These are phyloP conservation scores for Aureobasidium sp. DNA, from an alignment of 2,329 filamentous ascomycete genomes.

Conservation along the genomic window DNA sequence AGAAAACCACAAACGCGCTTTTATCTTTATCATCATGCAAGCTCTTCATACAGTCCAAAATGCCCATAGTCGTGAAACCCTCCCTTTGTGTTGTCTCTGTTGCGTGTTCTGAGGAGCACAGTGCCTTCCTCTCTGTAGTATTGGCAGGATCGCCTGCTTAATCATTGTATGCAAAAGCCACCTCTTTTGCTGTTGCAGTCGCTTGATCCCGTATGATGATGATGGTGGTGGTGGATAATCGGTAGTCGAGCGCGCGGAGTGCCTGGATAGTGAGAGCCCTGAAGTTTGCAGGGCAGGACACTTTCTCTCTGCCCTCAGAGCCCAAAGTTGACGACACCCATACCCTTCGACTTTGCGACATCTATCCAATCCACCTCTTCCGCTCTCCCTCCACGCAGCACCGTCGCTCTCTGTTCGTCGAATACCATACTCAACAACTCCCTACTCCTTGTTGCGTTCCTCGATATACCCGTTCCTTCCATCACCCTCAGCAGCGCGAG, in stretches of 20 bases:
- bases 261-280: neutral
- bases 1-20: neutral
- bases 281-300: too few species aligned
- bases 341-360: constrained; percentile 37
- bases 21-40: neutral
- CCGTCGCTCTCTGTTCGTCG: constrained; percentile 38
- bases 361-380: constrained; percentile 44
- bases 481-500: constrained; percentile 42
- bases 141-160: neutral
- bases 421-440: constrained; percentile 41
- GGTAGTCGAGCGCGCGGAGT: neutral
- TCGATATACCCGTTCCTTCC: constrained; percentile 41
- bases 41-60: neutral
- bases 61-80: neutral
- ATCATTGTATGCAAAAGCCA: neutral
- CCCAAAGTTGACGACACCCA: constrained; percentile 45
- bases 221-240: neutral
- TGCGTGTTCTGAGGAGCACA: neutral
- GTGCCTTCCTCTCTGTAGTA: neutral
- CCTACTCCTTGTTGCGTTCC: constrained; percentile 39
- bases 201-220: neutral
- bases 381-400: constrained; percentile 32
- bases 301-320: constrained; percentile 26
- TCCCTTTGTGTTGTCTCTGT: neutral
- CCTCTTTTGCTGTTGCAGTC: neutral